These are phyloP conservation scores for Wickerhamiella occidentalis DNA, from an alignment of 805 yeast genomes.

Conservation along the genomic window DNA sequence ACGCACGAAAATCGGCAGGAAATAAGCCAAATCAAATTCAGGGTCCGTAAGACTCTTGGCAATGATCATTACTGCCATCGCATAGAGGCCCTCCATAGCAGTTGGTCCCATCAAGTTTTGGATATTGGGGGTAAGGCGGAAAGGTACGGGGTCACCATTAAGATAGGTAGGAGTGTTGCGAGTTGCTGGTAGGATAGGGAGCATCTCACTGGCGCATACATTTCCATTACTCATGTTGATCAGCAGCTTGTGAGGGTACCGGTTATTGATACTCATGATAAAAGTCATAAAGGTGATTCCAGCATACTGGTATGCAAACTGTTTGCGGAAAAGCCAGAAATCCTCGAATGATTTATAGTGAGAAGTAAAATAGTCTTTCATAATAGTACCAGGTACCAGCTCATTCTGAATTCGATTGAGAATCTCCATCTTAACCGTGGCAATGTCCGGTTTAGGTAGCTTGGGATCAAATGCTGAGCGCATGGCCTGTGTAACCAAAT, in stretches of 20 bases:
- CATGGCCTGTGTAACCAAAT: constrained; percentile 71
- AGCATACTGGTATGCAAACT: constrained; percentile 89
- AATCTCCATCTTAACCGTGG: constrained; percentile 83
- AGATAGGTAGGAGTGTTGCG: constrained; percentile 73
- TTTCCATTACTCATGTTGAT: constrained; percentile 72
- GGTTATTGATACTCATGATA: constrained; percentile 82
- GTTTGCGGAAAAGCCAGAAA: constrained; percentile 94
- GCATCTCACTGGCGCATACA: constrained; percentile 90
- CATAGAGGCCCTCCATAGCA: constrained; percentile 82
- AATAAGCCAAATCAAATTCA: constrained; percentile 82
- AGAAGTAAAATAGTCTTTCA: constrained; percentile 63
- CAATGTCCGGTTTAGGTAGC: constrained; percentile 81
- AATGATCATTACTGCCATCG: constrained; percentile 71
- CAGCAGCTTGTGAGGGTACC: constrained; percentile 89
- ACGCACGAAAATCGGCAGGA: constrained; percentile 83
- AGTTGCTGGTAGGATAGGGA: constrained; percentile 44
- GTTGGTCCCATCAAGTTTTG: constrained; percentile 89
- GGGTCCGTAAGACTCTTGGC: constrained; percentile 85
- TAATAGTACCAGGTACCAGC: constrained; percentile 71
- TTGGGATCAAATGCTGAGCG: constrained; percentile 90
- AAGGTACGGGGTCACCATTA: constrained; percentile 88
- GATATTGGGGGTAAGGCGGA: constrained; percentile 89
- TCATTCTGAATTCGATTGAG: constrained; percentile 78
- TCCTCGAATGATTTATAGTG: constrained; percentile 73
- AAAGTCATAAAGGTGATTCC: constrained; percentile 84